Evolutionary conservation across 768 basidiomycete species (phyloP), one percentile per base, ranked within the genome.

Genomic region (Dacryopinax primogenitus): DNA sequence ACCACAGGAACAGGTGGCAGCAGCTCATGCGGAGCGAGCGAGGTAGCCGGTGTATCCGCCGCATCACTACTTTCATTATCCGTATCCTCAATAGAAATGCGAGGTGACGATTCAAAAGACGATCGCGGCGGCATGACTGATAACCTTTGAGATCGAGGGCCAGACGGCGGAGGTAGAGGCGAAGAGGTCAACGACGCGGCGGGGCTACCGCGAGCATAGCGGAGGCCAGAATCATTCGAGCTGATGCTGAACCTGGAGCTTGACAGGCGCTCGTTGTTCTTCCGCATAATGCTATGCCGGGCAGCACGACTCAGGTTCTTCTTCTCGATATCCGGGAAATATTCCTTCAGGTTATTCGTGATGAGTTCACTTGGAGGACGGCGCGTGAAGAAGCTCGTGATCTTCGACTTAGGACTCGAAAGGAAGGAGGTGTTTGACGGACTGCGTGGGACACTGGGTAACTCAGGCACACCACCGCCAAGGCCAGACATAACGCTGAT

Each of bases 341-440:
- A 99, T 67, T 96, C 94, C 21, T 88, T 85, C 62, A 98, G 76
- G 72, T 98, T 94, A 6, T 81, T 95, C 28, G 94, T 90, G 78
- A 98, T 98, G 68, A 98, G 84, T 75, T 98, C 96, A 76, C 89
- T 92, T 0, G 96, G 94, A 0, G 96, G 96, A 39, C 96, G 88
- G 71, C 97, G 96, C 16, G 95, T 96, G 70, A 97, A 95, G 80
- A 98, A 99, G 79, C 92, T 93, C 75, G 51, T 76, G 74, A 76
- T 74, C 64, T 73, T 74, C 66, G 72, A 74, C 28, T 72, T 71
- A 58, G 71, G 71, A 28, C 63, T 70, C 9, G 69, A 69, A 28
- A 76, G 71, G 70, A 76, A 75, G 23, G 72, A 73, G 12, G 51
- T 58, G 18, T 58, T 58, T 2, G 51, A 58, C 26, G 51, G 51